Evolutionary conservation across 768 basidiomycete genomes (phyloP), one percentile per base, ranked within the genome.

Genomic region (Kwoniella botswanensis): DNA sequence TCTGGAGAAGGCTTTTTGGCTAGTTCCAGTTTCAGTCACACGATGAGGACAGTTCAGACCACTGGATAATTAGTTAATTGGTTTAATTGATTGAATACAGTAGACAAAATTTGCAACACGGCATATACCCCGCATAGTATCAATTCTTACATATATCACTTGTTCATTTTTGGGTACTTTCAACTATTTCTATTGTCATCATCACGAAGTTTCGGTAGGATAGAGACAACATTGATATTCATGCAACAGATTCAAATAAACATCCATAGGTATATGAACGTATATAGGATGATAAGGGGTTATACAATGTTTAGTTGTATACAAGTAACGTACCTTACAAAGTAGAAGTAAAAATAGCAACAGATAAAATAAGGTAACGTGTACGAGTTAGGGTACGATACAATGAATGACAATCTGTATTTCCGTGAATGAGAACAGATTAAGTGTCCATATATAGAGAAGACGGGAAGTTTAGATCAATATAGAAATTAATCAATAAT

Each of bases 1-100:
- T 93, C 52, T 83, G 86, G 84, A 85, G 84, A 74, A 82, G 83
- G 59, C 42, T 70, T 26, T 75, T 77, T 55, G 72, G 72, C 2
- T 71, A 60, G 65, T 35, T 26, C 24, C n/a, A 21, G 26, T 44
- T 4, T 7, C 13, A 35, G 35, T 60, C 6, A 60, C n/a, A 29
- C 22, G 0, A 21, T 35, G 55, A 17, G 65, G 22, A n/a, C 24
- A 29, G 43, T 2, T 6, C 11, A 54, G 44, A 1, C 29, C 9
- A 13, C 22, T 9, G 53, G 7, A 29, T 46, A 12, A n/a, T 43
- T 50, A 6, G 46, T 15, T 50, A 10, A 2, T 6, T 35, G 35
- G 29, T 7, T 35, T 35, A 35, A 35, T 35, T 35, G 35, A 7
- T 35, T 35, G 0, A 7, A 26, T 26, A 26, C 24, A 35, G 35